phyloP scores from a whole-genome alignment of 1,284 basidiomycete genomes.

The Pyrrhoderma noxium region DNA sequence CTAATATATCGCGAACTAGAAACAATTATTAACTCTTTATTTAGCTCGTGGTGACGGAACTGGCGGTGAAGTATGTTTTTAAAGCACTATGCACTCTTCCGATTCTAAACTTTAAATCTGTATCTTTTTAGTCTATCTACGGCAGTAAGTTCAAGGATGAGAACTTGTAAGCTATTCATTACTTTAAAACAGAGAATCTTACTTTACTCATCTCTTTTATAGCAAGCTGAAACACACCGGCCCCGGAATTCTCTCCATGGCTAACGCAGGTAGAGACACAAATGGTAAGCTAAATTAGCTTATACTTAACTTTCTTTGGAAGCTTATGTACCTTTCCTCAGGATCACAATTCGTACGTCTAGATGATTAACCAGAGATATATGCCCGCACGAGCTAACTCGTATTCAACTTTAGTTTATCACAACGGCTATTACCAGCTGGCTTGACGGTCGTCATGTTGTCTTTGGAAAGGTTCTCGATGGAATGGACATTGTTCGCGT shows the following conservation, averaged over 20 bases:
- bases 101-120: background rate
- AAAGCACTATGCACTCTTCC: background rate
- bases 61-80: slow-evolving; percentile 42
- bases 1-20: background rate
- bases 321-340: slow-evolving; percentile 24
- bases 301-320: too few relatives aligned
- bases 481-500: slow-evolving; percentile 78
- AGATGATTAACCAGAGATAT: background rate
- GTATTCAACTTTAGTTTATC: slow-evolving; percentile 54
- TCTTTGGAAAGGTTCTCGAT: slow-evolving; percentile 86
- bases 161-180: slow-evolving; percentile 64
- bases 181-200: background rate
- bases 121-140: slow-evolving; percentile 40
- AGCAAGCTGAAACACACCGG: slow-evolving; percentile 87
- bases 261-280: slow-evolving; percentile 84
- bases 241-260: slow-evolving; percentile 87
- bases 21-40: background rate
- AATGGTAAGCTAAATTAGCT: slow-evolving; percentile 48
- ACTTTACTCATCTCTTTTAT: slow-evolving; percentile 3
- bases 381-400: slow-evolving; percentile 5
- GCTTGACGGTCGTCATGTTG: slow-evolving; percentile 77
- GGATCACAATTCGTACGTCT: slow-evolving; percentile 76
- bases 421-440: slow-evolving; percentile 72
- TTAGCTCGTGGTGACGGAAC: slow-evolving; percentile 50
- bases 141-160: slow-evolving; percentile 55